Evolutionary conservation across 176 grass and related monocot genomes (phyloP).

Genomic region (Cenchrus fungigraminus): DNA sequence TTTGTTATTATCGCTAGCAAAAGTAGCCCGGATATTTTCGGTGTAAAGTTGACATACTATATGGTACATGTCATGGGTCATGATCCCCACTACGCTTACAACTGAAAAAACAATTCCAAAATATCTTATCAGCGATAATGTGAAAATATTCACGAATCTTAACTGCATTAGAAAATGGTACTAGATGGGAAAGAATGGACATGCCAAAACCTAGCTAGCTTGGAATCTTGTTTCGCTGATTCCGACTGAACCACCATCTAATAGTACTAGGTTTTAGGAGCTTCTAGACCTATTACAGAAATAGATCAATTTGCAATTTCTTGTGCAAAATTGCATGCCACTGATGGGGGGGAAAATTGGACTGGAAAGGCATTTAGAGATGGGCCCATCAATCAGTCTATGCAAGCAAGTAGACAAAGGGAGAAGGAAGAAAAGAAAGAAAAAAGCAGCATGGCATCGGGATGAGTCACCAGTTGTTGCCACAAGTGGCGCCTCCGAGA

Average conservation of each 20-base stretch:
- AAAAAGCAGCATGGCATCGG: background rate
- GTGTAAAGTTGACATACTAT: conserved; percentile 2
- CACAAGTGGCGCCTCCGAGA: conserved; percentile 48
- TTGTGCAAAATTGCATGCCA: background rate
- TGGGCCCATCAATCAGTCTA: background rate
- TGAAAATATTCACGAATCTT: conserved; percentile 29
- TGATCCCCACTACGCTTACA: conserved; percentile 11
- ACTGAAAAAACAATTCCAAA: conserved; percentile 16
- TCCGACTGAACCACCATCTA: background rate
- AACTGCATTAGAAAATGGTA: background rate
- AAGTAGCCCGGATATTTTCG: background rate
- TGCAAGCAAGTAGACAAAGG: conserved; percentile 22
- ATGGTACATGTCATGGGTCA: conserved; percentile 12
- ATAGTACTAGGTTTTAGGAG: background rate
- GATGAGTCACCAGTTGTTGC: conserved; percentile 27
- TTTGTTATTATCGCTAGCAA: background rate
- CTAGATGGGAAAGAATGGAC: background rate
- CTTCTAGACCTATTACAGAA: background rate
- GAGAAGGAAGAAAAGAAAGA: too few species aligned
- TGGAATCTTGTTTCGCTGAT: background rate
- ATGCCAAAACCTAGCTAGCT: conserved; percentile 7
- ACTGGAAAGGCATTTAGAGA: background rate
- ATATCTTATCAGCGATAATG: conserved; percentile 11
- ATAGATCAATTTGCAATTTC: background rate
- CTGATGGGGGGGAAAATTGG: background rate